Conservation (phyloP, 345 rosid genomes). For the Gossypium longicalyx region DNA sequence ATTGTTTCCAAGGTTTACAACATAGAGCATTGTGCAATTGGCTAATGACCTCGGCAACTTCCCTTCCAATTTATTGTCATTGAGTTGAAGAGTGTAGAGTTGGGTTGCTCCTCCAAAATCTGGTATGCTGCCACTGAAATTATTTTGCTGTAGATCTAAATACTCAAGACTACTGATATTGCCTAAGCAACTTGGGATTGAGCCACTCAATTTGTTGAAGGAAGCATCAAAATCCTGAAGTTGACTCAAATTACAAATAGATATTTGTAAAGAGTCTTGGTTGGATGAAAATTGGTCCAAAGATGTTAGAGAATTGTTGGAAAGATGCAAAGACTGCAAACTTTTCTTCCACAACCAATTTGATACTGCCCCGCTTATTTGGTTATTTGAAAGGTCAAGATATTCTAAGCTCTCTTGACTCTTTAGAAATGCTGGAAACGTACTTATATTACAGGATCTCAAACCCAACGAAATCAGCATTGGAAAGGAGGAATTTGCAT, state of each 20-base stretch:
- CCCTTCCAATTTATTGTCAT: too few relatives aligned
- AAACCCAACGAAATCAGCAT: accelerated
- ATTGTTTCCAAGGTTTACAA: not conserved
- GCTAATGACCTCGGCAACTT: too few relatives aligned
- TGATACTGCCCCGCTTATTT: not conserved
- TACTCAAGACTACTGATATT: not conserved
- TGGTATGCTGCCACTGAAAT: not conserved
- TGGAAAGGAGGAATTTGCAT: not conserved
- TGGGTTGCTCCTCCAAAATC: not conserved
- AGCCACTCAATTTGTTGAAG: not conserved
- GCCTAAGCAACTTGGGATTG: not conserved
- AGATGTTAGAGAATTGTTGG: not conserved
- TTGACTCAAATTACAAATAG: not conserved
- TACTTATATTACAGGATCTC: not conserved
- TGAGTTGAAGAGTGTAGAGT: not conserved
- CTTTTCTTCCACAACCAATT: not conserved
- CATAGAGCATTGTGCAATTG: not conserved
- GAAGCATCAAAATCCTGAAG: not conserved
- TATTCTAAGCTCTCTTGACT: not conserved
- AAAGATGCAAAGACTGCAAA: not conserved
- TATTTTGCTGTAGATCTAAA: not conserved
- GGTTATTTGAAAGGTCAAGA: not conserved
- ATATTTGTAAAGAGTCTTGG: not conserved
- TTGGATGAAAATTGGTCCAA: not conserved
- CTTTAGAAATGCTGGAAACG: not conserved